Percentiles rank a stretch among this genome's conserved stretches.
These are phyloP conservation scores for Candida sanyiensis DNA, from an alignment of 805 yeast species.

Conservation along the genomic window DNA sequence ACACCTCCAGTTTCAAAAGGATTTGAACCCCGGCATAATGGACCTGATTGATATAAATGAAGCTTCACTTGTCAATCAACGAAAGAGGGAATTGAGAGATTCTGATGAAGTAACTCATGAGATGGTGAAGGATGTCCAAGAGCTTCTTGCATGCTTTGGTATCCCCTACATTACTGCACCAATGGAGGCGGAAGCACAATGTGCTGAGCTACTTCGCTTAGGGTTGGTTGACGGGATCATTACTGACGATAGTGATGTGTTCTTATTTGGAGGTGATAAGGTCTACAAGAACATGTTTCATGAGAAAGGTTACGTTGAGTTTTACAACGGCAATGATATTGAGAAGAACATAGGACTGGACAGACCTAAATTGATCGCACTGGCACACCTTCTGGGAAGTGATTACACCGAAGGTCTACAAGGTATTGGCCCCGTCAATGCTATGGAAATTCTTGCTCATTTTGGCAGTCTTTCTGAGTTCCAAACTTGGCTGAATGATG, in stretches of 20 bases:
- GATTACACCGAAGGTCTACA: slow-evolving; percentile 92
- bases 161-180: slow-evolving; percentile 95
- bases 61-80: slow-evolving; percentile 50
- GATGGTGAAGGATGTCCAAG: slow-evolving; percentile 90
- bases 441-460: slow-evolving; percentile 85
- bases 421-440: slow-evolving; percentile 91
- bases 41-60: slow-evolving; percentile 26
- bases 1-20: slow-evolving; percentile 54
- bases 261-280: slow-evolving; percentile 80
- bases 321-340: slow-evolving; percentile 59
- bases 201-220: slow-evolving; percentile 70
- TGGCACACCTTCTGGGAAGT: slow-evolving; percentile 85
- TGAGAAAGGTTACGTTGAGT: slow-evolving; percentile 88
- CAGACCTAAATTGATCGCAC: slow-evolving; percentile 60
- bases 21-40: slow-evolving; percentile 28
- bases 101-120: slow-evolving; percentile 83
- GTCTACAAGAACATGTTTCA: slow-evolving; percentile 92
- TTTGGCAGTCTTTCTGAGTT: slow-evolving; percentile 45
- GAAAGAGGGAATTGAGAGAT: slow-evolving; percentile 69
- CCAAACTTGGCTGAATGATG: slow-evolving; percentile 36
- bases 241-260: slow-evolving; percentile 97
- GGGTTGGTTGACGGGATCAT: slow-evolving; percentile 88
- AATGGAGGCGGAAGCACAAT: slow-evolving; percentile 98
- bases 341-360: slow-evolving; percentile 57
- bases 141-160: slow-evolving; percentile 79